phyloP scores from a whole-genome alignment of 1,284 basidiomycete genomes.

The Cystobasidiaceae sp. region DNA sequence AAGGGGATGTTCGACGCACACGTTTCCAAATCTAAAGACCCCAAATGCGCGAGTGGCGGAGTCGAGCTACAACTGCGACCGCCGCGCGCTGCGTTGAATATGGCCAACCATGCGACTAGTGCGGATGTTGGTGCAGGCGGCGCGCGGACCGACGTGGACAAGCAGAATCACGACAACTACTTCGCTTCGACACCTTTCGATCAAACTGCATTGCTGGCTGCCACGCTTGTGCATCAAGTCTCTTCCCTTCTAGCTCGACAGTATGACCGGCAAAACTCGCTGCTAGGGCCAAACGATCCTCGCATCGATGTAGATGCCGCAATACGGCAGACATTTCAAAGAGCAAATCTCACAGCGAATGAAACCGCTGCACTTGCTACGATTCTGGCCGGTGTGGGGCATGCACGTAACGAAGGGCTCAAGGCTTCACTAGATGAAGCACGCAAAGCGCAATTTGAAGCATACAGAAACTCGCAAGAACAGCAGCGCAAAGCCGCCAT shows the following conservation, averaged over 20 bases:
- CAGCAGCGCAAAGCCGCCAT: conserved; percentile 5
- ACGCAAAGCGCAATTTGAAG: conserved; percentile 12
- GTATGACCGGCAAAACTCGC: conserved; percentile 26
- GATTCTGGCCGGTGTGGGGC: conserved; percentile 14
- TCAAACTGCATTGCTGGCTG: conserved; percentile 10
- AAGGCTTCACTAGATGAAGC: conserved; percentile 17
- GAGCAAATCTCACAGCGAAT: conserved; percentile 11
- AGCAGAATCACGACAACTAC: conserved; percentile 8
- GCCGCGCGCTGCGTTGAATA: neutral
- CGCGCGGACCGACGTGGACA: neutral
- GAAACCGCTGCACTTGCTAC: conserved; percentile 21
- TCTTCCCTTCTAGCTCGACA: conserved; percentile 15
- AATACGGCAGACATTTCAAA: conserved; percentile 14
- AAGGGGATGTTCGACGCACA: conserved; percentile 25
- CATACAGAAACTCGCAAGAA: conserved; percentile 11
- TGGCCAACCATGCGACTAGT: neutral
- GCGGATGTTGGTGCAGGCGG: neutral
- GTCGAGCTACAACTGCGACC: conserved; percentile 19
- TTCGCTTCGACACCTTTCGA: conserved; percentile 1
- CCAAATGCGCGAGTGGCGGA: conserved; percentile 6
- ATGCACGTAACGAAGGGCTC: conserved; percentile 17
- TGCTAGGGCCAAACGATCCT: conserved; percentile 16
- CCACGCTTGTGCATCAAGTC: conserved; percentile 19
- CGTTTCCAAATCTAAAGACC: neutral
- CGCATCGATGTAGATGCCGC: conserved; percentile 12